phyloP scores from a whole-genome alignment of 75 land plant genomes.

The Isoetes taiwanensis region DNA sequence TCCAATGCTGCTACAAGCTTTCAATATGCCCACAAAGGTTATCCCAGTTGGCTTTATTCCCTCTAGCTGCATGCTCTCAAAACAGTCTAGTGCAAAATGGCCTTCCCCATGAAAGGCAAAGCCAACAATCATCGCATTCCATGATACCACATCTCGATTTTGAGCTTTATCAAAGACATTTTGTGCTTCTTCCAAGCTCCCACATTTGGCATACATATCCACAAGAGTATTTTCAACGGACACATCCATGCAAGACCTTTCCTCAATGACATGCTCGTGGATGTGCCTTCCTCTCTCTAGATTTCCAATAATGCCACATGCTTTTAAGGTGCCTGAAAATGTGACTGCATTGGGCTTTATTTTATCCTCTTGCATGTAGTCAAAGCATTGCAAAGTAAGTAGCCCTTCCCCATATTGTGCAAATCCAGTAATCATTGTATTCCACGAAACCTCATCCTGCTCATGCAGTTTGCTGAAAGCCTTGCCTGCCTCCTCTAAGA shows the following conservation, averaged over 20 bases:
- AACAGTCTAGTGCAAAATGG: not conserved
- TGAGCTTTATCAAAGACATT: not conserved
- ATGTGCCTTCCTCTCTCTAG: not conserved
- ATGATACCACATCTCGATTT: not conserved
- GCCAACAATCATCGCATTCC: constrained; percentile 3
- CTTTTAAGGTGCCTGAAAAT: not conserved
- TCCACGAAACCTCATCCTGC: not conserved
- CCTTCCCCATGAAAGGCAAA: not conserved
- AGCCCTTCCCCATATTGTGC: not conserved
- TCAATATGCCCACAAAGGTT: not conserved
- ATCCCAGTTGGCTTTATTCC: not conserved
- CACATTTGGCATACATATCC: not conserved
- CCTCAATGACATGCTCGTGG: no score
- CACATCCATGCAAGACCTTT: no score
- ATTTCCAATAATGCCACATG: not conserved
- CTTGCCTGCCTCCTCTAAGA: not conserved
- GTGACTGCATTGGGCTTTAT: no score
- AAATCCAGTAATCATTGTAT: not conserved
- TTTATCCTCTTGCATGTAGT: no score
- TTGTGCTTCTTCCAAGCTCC: not conserved
- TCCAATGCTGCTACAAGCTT: no score
- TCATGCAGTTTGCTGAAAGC: not conserved
- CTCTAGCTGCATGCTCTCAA: not conserved
- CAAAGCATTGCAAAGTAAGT: no score
- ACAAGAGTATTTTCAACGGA: not conserved